Base-by-base conservation (phyloP, 1,139 yeast species). In the Pichia sp. region DNA sequence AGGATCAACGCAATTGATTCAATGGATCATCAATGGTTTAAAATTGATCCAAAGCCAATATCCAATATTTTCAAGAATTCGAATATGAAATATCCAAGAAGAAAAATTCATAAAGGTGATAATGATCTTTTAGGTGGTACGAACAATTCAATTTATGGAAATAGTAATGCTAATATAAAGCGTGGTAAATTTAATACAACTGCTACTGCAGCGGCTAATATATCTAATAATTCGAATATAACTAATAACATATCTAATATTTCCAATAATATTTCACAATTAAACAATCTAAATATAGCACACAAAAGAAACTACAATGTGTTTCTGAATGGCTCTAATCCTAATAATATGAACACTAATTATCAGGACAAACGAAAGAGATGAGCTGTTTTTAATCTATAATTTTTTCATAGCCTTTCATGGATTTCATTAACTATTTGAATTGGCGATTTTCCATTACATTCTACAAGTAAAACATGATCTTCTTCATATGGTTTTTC, bases 101-200 rank as follows among this genome's bases (percentile, higher is more conserved):
- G 95, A 60, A 73, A 87, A 60, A 84, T 85, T 35, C 85, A 82
- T 58, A 79, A 85, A n/a, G 88, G 82, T 57, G 92, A 84, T 60
- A 79, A 77, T 57, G 89, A 83, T 62, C 83, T 84, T 59, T 47
- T 63, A 15, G 66, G 66, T 18, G 57, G 54, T 13, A 48, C 43
- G 8, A 54, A 54, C 39, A 51, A 44, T 42, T 52, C 55, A 34
- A 52, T 53, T 15, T 52, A 52, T 40, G 55, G 51, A 11, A 52
- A 15, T 26, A 6, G 25, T 5, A 29, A 26, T 6, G 27, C 26
- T 36, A 41, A 27, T 15, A 22, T 7, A 48, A 43, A 27, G 7
- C 48, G 49, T 43, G 43, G 37, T 32, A 40, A 23, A 12, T 41
- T 25, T n/a, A 38, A n/a, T n/a, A n/a, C n/a, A n/a, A n/a, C n/a